phyloP scores from a whole-genome alignment of 352 stramenopile genomes.

The Globisporangium polare region DNA sequence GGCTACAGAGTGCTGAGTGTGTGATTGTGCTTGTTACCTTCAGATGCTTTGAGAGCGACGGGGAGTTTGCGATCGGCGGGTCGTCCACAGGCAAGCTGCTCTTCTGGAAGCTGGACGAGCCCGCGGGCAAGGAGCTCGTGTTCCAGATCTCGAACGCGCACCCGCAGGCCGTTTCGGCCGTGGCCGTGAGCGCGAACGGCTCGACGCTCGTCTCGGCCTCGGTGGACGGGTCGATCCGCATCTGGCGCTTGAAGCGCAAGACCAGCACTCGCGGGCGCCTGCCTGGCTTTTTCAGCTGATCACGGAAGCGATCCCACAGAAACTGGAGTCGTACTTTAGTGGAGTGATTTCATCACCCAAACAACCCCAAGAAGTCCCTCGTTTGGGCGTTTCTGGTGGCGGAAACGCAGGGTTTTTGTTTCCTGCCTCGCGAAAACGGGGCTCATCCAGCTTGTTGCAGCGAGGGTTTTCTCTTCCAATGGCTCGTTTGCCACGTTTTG shows the following conservation, averaged over 20 bases:
- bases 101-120: slow-evolving; percentile 81
- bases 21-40: background rate
- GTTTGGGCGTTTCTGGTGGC: no score
- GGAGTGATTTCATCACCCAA: no score
- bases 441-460: no score
- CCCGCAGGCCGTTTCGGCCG: slow-evolving; percentile 49
- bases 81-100: slow-evolving; percentile 71
- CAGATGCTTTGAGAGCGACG: slow-evolving; percentile 78
- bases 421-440: no score
- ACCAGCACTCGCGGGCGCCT: slow-evolving; percentile 40
- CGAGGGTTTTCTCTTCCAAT: no score
- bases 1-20: background rate
- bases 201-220: slow-evolving; percentile 51
- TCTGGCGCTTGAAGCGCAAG: slow-evolving; percentile 77
- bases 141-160: slow-evolving; percentile 76
- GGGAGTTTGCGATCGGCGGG: slow-evolving; percentile 69
- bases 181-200: slow-evolving; percentile 61
- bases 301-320: no score
- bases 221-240: slow-evolving; percentile 62
- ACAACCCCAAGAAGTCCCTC: no score
- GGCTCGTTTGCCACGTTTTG: no score
- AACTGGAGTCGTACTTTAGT: no score
- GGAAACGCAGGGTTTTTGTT: no score
- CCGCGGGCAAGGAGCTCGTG: slow-evolving; percentile 54
- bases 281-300: slow-evolving; percentile 51